Base-by-base conservation (phyloP, 2,329 filamentous ascomycete genomes). In the Dactylellina sp. region DNA sequence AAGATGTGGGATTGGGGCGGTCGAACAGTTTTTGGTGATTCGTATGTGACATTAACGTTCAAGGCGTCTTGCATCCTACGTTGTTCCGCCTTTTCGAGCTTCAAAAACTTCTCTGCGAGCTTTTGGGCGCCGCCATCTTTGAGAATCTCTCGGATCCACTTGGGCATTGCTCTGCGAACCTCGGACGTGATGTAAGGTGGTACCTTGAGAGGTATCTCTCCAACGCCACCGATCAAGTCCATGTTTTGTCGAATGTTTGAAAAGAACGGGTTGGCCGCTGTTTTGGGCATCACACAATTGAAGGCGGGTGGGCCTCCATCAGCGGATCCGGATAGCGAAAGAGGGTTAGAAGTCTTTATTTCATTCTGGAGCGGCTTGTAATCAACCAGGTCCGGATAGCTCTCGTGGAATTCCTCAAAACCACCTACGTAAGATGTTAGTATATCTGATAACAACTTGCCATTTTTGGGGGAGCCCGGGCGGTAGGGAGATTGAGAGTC, bases 231-330 rank as follows among this genome's bases (percentile, higher is more conserved):
- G 32, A 96, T 90, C 16, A 99, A 84, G 79, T 98, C 95, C 87
- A 96, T 94, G 76, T 98, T 97, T 80, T 98, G 95, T 46, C 95
- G 89, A 78, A 99, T 98, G 76, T 97, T 98, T 75, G 89, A 89
- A 81, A 98, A 98, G 83, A 99, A 98, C 0, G 94, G 93, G 78
- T 96, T 96, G 0, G 88, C 85, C 0, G 88, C 87, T 71, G 88
- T 88, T 76, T 88, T 85, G 0, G 95, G 95, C 80, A 98, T 88
- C 71, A 88, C 74, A 24, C 77, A 78, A 59, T 77, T 87, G 75
- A 96, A 96, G 5, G 94, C 94, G 68, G 89, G 86, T 40, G 92
- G 84, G 16, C 84, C 85, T 14, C 86, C 85, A 3, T 84, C 81
- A 24, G 82, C 81, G 14, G 75, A 76, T 25, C 71, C 76, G 6